Base-by-base conservation (phyloP, 208 protist species). In the Angomonas deanei region DNA sequence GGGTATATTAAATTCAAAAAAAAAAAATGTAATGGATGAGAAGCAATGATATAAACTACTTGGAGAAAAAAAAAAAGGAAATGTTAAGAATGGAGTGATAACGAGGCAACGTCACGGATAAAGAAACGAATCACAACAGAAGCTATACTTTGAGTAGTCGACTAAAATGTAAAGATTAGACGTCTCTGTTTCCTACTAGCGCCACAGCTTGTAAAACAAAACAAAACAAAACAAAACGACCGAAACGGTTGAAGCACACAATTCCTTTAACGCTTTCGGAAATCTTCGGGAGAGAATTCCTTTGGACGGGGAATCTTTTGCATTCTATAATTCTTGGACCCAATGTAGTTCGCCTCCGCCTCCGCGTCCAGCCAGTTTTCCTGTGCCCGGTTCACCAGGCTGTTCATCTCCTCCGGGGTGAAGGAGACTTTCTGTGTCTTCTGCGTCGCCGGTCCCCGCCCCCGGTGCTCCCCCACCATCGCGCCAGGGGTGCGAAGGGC, bases 251-350 rank as follows among this genome's bases (percentile, higher is more conserved):
- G 27, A 36, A 38, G 53, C 27, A 38, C 5, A 42, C 27, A 8
- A n/a, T 42, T 15, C 34, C 8, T 34, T 33, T 33, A 95, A 0
- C 81, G 72, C 69, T 92, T 92, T 24, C 81, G 62, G 60, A 91
- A 84, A 62, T 92, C 85, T 1, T 94, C 79, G n/a, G 76, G 66
- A 17, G 78, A 78, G 66, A 95, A 92, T 69, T 95, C 80, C 71
- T 81, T 83, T 27, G 88, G 88, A 0, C 88, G 71, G n/a, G 82
- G 74, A 58, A 94, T 94, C 53, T 86, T 76, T 53, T 81, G 80
- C 88, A 94, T 94, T 47, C 67, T 68, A 68, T 94, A 94, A 56
- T 90, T 74, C 70, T 94, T 94, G 24, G 84, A 92, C 10, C 88
- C 88, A 59, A 91, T 81, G 67, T 94, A 94, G 30, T 76, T 81